Percentiles rank a stretch among this genome's conserved stretches.
These are phyloP conservation scores for Monsonia emarginata DNA, from an alignment of 441 rosid species.

Conservation along the genomic window DNA sequence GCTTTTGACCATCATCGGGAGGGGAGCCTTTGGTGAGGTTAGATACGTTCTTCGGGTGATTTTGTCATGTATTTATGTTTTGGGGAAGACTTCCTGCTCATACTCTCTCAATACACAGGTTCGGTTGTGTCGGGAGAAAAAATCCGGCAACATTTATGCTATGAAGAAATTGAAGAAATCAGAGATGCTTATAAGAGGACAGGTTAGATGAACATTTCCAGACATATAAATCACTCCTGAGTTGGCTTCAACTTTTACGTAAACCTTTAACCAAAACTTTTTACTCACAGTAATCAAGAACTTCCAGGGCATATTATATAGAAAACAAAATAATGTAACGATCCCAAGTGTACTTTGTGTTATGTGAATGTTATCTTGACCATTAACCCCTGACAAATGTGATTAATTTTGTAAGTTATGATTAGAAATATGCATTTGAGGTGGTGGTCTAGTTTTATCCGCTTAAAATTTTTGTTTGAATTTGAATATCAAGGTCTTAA, in stretches of 20 bases:
- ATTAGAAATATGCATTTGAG: background rate
- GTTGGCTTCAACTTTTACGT: background rate
- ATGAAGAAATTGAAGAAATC: slow-evolving; percentile 98
- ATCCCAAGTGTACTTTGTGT: background rate
- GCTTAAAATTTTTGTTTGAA: background rate
- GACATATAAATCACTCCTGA: background rate
- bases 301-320: background rate
- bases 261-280: background rate
- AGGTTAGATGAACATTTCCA: slow-evolving; percentile 39
- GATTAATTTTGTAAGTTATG: background rate
- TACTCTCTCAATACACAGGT: slow-evolving; percentile 43
- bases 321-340: background rate
- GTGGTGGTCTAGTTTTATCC: background rate
- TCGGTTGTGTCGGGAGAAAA: slow-evolving; percentile 77
- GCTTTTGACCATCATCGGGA: slow-evolving; percentile 81
- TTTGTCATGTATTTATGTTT: slow-evolving; percentile 11
- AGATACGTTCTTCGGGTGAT: slow-evolving; percentile 14
- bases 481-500: background rate
- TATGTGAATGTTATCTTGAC: background rate
- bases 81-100: slow-evolving; percentile 12
- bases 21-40: slow-evolving; percentile 97
- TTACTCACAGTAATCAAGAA: background rate
- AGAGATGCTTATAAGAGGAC: slow-evolving; percentile 91
- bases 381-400: background rate
- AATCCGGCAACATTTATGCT: slow-evolving; percentile 89